Base-by-base conservation (phyloP, 345 rosid species). In the Corchorus olitorius region DNA sequence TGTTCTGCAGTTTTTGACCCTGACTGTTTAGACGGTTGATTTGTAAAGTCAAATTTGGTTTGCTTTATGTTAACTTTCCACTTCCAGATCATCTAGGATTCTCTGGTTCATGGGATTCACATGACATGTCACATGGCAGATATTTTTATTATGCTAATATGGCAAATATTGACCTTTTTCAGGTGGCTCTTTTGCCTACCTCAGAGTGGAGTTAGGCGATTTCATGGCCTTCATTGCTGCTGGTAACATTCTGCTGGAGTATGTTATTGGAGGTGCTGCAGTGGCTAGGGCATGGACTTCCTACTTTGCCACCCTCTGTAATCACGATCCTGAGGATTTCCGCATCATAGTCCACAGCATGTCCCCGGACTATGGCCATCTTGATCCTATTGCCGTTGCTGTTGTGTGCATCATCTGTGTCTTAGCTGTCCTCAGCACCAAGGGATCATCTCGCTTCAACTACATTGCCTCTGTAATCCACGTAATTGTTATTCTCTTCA, bases 171-270 rank as follows among this genome's bases (percentile, higher is more conserved):
- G 43, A 3, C 43, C 19, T 8, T 62, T 19, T 53, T 49, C 83
- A 86, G 98, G 98, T 39, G 98, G 97, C 16, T 94, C 97, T 39
- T 94, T 94, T 64, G 98, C 97, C 14, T 94, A 94, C 83, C 79
- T 94, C 22, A 83, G 97, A 78, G 91, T 94, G 43, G 98, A 94
- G 82, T 87, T 93, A 5, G 98, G 98, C 12, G 98, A 94, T 79
- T 94, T 94, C 83, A 75, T 90, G 78, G 97, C 98, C 35, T 94
- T 91, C 87, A 84, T 94, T 1, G 94, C 97, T 4, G 98, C 93
- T 2, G 99, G 96, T 60, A 94, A 94, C 87, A 91, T 94, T 41
- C 81, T 94, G 20, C 81, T 94, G 1, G 97, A 93, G 74, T 90
- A 89, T 62, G 79, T 91, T 3, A 85, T 93, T 6, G 86, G 92